phyloP scores from a whole-genome alignment of 805 yeast species.

The Komagataella ulmi region DNA sequence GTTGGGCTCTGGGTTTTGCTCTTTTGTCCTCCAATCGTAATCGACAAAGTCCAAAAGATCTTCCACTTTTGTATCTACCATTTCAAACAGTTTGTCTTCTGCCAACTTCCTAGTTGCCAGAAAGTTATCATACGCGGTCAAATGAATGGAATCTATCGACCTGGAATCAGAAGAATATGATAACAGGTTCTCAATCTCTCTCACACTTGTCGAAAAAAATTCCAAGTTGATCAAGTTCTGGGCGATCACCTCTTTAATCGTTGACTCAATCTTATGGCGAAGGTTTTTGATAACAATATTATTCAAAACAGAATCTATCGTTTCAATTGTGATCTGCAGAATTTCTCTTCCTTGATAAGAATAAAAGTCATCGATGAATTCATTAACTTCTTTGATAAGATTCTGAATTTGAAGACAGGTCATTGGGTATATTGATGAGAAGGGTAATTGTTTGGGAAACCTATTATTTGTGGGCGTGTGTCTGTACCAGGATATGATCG shows the following conservation, averaged over 20 bases:
- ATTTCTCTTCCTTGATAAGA: conserved; percentile 48
- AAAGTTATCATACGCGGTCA: conserved; percentile 31
- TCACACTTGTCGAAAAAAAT: conserved; percentile 66
- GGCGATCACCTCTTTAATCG: conserved; percentile 80
- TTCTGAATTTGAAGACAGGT: conserved; percentile 65
- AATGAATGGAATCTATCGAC: conserved; percentile 20
- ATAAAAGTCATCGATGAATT: conserved; percentile 53
- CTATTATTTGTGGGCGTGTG: conserved; percentile 5
- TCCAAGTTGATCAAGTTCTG: conserved; percentile 85
- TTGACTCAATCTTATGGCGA: conserved; percentile 45
- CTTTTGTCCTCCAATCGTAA: conserved; percentile 64
- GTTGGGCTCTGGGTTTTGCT: conserved; percentile 47
- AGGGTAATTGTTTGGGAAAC: conserved; percentile 64
- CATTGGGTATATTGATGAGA: conserved; percentile 79
- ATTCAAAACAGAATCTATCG: conserved; percentile 58
- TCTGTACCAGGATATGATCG: conserved; percentile 25
- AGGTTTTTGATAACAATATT: conserved; percentile 55
- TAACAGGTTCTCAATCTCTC: conserved; percentile 44
- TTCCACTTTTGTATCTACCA: conserved; percentile 70
- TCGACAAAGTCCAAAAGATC: conserved; percentile 77
- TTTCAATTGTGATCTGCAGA: conserved; percentile 42
- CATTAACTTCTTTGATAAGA: conserved; percentile 47
- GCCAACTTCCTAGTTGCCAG: conserved; percentile 52
- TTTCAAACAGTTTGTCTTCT: conserved; percentile 66
- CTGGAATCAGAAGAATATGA: conserved; percentile 17